phyloP scores from a whole-genome alignment of 2,329 filamentous ascomycete genomes.

The Cytospora leucostoma region DNA sequence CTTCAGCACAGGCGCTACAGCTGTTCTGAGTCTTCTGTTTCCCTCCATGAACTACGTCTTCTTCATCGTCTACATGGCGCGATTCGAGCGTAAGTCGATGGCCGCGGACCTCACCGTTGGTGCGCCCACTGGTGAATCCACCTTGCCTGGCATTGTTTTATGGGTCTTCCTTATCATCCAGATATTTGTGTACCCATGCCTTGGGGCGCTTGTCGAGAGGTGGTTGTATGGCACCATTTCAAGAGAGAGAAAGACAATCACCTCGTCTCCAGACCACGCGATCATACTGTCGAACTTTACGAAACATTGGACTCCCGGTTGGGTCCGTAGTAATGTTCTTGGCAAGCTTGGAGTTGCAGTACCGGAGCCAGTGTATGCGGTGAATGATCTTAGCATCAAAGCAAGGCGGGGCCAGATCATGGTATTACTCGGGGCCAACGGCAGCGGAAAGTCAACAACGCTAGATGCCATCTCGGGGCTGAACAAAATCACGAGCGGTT shows the following conservation, averaged over 20 bases:
- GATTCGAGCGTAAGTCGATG: slow-evolving; percentile 66
- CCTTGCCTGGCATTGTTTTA: slow-evolving; percentile 42
- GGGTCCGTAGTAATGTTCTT: slow-evolving; percentile 47
- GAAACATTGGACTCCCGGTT: slow-evolving; percentile 73
- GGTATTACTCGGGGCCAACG: slow-evolving; percentile 84
- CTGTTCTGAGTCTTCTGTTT: slow-evolving; percentile 74
- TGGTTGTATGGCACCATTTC: slow-evolving; percentile 74
- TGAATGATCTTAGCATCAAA: slow-evolving; percentile 70
- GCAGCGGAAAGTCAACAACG: slow-evolving; percentile 87
- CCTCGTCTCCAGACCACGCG: slow-evolving; percentile 45
- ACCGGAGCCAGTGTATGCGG: slow-evolving; percentile 70
- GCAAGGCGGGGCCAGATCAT: slow-evolving; percentile 80
- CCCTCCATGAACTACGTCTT: slow-evolving; percentile 86
- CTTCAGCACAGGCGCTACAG: slow-evolving; percentile 64
- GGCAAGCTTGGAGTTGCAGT: slow-evolving; percentile 13
- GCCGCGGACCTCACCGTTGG: slow-evolving; percentile 62
- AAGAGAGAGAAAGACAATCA: slow-evolving; percentile 47
- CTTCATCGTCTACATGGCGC: slow-evolving; percentile 74
- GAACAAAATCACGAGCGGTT: slow-evolving; percentile 73
- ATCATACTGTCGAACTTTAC: slow-evolving; percentile 73
- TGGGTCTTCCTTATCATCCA: slow-evolving; percentile 79
- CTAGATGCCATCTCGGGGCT: slow-evolving; percentile 85
- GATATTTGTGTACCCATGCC: slow-evolving; percentile 72
- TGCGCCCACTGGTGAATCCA: slow-evolving; percentile 67
- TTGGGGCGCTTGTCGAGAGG: slow-evolving; percentile 75